These are phyloP conservation scores for Zhuliangozyma blackwelliae DNA, from an alignment of 1,139 yeast species.

Conservation along the genomic window DNA sequence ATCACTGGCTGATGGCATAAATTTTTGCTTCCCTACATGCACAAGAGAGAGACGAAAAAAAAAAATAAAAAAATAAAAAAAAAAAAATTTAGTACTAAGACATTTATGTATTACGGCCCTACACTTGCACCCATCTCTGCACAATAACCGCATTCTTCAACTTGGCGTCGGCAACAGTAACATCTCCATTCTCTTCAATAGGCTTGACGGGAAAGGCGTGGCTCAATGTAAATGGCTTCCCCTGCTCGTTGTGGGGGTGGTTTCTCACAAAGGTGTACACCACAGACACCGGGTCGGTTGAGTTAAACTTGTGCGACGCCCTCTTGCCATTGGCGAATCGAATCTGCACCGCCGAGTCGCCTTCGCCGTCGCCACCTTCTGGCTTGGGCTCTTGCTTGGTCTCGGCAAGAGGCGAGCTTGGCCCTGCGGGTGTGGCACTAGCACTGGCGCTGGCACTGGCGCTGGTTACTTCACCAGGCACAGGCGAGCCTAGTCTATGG, in stretches of 20 bases:
- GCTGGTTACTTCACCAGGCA: slow-evolving; percentile 55
- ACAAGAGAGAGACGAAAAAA: no score
- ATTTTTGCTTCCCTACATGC: background rate
- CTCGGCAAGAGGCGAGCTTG: slow-evolving; percentile 3
- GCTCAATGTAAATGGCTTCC: slow-evolving; percentile 61
- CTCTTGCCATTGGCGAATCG: slow-evolving; percentile 82
- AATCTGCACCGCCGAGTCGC: slow-evolving; percentile 77
- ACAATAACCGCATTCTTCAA: slow-evolving; percentile 83
- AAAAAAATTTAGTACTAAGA: background rate
- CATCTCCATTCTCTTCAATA: slow-evolving; percentile 48
- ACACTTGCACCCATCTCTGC: slow-evolving; percentile 60
- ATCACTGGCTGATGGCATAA: no score
- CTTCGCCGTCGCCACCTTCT: slow-evolving; percentile 35
- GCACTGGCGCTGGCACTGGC: background rate
- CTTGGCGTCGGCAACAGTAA: slow-evolving; percentile 69
- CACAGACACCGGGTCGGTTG: slow-evolving; percentile 60
- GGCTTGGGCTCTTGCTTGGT: slow-evolving; percentile 13
- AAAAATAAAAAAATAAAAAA: no score
- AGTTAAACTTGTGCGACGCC: slow-evolving; percentile 58
- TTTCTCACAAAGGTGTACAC: slow-evolving; percentile 65
- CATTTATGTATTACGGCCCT: background rate
- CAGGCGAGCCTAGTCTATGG: slow-evolving; percentile 86
- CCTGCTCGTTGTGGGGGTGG: slow-evolving; percentile 37
- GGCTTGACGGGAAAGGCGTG: slow-evolving; percentile 83
- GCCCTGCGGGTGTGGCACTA: no score